phyloP scores from a whole-genome alignment of 164 flowering plant genomes.

The Annona squamosa region DNA sequence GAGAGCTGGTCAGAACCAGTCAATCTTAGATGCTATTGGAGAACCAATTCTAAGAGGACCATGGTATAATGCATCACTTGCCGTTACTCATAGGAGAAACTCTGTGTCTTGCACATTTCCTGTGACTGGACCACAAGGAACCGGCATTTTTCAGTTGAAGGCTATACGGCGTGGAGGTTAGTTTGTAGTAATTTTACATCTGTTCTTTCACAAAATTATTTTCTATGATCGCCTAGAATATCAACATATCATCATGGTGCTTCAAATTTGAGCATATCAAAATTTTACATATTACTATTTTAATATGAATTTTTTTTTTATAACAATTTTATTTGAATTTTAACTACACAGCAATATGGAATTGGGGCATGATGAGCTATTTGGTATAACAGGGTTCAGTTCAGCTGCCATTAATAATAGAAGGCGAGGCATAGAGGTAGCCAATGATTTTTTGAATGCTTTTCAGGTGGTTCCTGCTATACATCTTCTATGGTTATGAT shows the following conservation, averaged over 20 bases:
- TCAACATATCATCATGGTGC: too few relatives aligned
- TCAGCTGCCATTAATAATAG: too few relatives aligned
- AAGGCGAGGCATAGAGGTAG: too few relatives aligned
- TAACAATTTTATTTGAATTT: too few relatives aligned
- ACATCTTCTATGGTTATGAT: background rate
- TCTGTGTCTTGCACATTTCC: slow-evolving; percentile 96
- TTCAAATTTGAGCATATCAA: too few relatives aligned
- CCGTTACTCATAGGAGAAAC: slow-evolving; percentile 76
- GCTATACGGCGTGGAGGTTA: slow-evolving; percentile 78
- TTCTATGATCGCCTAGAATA: too few relatives aligned
- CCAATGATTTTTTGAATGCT: background rate
- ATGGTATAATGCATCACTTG: slow-evolving; percentile 91
- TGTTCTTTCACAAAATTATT: background rate
- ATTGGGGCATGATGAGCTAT: too few relatives aligned
- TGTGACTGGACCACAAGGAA: slow-evolving; percentile 82
- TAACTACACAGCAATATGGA: too few relatives aligned
- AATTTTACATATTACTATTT: too few relatives aligned
- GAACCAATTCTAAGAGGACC: slow-evolving; percentile 84
- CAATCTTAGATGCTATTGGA: slow-evolving; percentile 64
- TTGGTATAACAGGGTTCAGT: too few relatives aligned
- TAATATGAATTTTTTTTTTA: too few relatives aligned
- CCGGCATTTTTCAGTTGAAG: slow-evolving; percentile 68
- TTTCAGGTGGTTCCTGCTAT: background rate
- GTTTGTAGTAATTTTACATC: background rate
- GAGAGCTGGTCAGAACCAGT: slow-evolving; percentile 58